phyloP scores from a whole-genome alignment of 2,329 filamentous ascomycete genomes.

The Xylariaceae sp. region DNA sequence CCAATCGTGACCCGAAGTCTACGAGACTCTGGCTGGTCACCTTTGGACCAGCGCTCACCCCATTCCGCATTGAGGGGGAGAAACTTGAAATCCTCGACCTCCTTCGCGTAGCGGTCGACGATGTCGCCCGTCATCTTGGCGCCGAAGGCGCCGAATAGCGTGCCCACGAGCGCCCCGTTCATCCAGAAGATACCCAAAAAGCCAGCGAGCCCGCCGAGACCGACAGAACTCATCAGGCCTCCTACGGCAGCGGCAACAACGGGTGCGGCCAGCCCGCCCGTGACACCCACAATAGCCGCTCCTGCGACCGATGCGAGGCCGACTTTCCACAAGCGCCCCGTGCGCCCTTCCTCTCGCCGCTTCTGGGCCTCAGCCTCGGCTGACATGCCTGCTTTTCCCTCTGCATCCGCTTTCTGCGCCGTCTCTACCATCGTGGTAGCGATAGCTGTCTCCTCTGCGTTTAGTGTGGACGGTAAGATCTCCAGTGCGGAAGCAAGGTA shows the following conservation, averaged over 20 bases:
- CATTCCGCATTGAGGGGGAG: conserved; percentile 69
- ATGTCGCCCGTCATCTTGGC: conserved; percentile 80
- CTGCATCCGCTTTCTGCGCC: conserved; percentile 57
- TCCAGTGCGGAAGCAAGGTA: conserved; percentile 72
- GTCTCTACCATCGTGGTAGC: conserved; percentile 77
- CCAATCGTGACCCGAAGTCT: conserved; percentile 83
- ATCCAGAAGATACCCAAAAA: conserved; percentile 88
- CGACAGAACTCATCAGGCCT: conserved; percentile 82
- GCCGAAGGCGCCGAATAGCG: conserved; percentile 88
- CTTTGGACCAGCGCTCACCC: conserved; percentile 43
- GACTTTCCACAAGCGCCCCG: conserved; percentile 84
- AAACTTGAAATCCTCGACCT: conserved; percentile 84
- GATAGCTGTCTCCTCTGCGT: conserved; percentile 75
- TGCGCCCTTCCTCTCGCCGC: conserved; percentile 73
- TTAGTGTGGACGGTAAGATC: conserved; percentile 66
- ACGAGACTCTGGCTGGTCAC: conserved; percentile 42
- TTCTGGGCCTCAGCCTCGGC: conserved; percentile 79
- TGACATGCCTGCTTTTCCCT: conserved; percentile 63
- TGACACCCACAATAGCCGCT: conserved; percentile 88
- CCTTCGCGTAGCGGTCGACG: conserved; percentile 85
- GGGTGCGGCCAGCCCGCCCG: conserved; percentile 88
- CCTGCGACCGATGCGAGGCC: conserved; percentile 88
- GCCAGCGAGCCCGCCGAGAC: conserved; percentile 82
- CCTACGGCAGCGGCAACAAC: conserved; percentile 86
- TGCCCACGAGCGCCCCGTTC: conserved; percentile 83